Evolutionary conservation across 1,139 yeast species (phyloP), one percentile per base, ranked within the genome.

Genomic region (Debaryomyces fabryi): DNA sequence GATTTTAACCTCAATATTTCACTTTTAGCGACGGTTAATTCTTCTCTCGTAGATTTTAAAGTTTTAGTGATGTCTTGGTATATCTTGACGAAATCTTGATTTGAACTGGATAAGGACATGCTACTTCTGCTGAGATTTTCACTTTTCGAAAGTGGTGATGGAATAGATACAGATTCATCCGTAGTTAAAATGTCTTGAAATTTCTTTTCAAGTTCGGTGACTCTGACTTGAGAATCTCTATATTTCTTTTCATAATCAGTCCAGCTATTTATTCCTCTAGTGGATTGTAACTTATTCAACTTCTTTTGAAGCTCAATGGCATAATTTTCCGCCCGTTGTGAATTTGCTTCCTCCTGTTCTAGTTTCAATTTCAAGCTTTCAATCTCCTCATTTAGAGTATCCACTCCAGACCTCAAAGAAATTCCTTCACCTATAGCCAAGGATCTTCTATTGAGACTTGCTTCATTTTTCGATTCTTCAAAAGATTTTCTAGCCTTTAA

Each of bases 11-110:
- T 70, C 36, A 75, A 69, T 33, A 81, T 78, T 51, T 80, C 82
- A 54, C 78, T 67, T 62, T 83, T 77, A 10, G 87, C 69, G 38
- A 68, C 58, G 35, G 76, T 66, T 43, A 81, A 67, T 53, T 81
- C 83, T 40, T 78, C 81, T 50, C 83, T 72, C 1, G 84, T 72
- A 2, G 73, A 58, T 47, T 71, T 74, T 44, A 82, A 66, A 9
- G 82, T 79, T 47, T 69, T 75, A 18, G 83, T 72, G 6, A 82
- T 74, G 46, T 82, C 87, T 53, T 81, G 84, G 56, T 82, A 82
- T 3, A 81, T 80, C 37, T 71, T 69, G 4, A 78, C 70, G 54
- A 82, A 69, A 43, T 82, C 86, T 42, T 68, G 74, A 53, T 76
- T 72, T 3, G 69, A 65, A 33, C 53, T 60, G n/a, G 64, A 60